Base-by-base conservation (phyloP, 768 basidiomycete species). In the Lentinula edodes region DNA sequence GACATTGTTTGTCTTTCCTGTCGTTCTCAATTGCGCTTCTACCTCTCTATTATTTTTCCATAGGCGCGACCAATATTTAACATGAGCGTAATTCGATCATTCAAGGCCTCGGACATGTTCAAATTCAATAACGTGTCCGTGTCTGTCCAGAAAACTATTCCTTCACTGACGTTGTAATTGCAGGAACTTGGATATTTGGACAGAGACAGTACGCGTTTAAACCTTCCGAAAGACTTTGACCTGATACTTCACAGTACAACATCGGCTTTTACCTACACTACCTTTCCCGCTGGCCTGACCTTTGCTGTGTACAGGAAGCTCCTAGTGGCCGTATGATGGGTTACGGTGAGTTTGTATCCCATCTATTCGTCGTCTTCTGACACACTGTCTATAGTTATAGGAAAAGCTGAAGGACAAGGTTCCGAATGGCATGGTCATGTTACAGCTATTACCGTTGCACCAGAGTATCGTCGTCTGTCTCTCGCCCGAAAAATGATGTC, bases 141-240 rank as follows among this genome's bases (percentile, higher is more conserved):
- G 41, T 16, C 13, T 23, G 20, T 9, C 36, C 18, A 38, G 18
- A 43, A 18, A 46, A 52, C 62, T 15, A 39, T 36, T 38, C 39
- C 39, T 20, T 18, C 46, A 38, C 46, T 48, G 65, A 63, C 39
- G 10, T 5, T 18, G 46, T 23, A 18, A 28, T 51, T 60, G 28
- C 42, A 94, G 93, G 63, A 98, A 99, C 74, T 76, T 96, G 69
- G 96, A 98, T 73, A 79, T 95, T 50, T 98, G 93, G 93, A 98
- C 97, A 50, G 96, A 98, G 75, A 98, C 97, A 20, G 95, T 94
- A 67, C 69, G 87, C 23, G 7, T 15, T 13, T 8, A 3, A 35
- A 13, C 7, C 6, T 18, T 39, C 12, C 32, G 4, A 18, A 46
- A 50, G 13, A 35, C 36, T 2, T 12, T 42, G 12, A 38, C n/a